phyloP scores from a whole-genome alignment of 2,329 filamentous ascomycete species.

The Rhexocercosporidium sp. region DNA sequence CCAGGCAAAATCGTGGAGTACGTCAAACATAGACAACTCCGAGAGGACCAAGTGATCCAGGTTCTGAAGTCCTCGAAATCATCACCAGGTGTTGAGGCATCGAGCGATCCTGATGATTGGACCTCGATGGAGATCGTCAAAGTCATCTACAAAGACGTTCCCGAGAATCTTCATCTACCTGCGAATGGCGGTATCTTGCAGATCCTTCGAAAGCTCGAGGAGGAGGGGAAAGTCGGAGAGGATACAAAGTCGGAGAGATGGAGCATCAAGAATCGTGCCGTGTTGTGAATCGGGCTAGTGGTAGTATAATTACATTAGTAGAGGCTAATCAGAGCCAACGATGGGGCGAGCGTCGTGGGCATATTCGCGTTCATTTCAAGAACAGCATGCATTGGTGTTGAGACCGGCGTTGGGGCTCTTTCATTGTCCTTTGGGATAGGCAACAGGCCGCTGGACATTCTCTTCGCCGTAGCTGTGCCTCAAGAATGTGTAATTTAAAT shows the following conservation, averaged over 20 bases:
- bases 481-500: too few relatives aligned
- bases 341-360: not conserved
- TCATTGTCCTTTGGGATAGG: not conserved
- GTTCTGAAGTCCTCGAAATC: slow-evolving; percentile 57
- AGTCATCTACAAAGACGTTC: slow-evolving; percentile 81
- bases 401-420: not conserved
- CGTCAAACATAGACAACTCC: slow-evolving; percentile 76
- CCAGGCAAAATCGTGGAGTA: slow-evolving; percentile 78
- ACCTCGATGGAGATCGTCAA: slow-evolving; percentile 83
- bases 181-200: slow-evolving; percentile 79
- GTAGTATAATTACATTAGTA: not conserved
- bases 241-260: slow-evolving; percentile 48
- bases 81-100: slow-evolving; percentile 34
- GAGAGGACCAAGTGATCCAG: slow-evolving; percentile 78
- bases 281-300: slow-evolving; percentile 43
- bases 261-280: slow-evolving; percentile 50
- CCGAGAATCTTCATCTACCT: slow-evolving; percentile 74
- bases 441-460: too few relatives aligned
- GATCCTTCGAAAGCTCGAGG: slow-evolving; percentile 78
- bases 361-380: not conserved
- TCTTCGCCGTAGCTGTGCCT: too few relatives aligned
- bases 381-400: not conserved
- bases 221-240: slow-evolving; percentile 69
- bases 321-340: not conserved
- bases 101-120: slow-evolving; percentile 54